Evolutionary conservation across 2,329 filamentous ascomycete species (phyloP).

Genomic region (Clonostachys sp.): DNA sequence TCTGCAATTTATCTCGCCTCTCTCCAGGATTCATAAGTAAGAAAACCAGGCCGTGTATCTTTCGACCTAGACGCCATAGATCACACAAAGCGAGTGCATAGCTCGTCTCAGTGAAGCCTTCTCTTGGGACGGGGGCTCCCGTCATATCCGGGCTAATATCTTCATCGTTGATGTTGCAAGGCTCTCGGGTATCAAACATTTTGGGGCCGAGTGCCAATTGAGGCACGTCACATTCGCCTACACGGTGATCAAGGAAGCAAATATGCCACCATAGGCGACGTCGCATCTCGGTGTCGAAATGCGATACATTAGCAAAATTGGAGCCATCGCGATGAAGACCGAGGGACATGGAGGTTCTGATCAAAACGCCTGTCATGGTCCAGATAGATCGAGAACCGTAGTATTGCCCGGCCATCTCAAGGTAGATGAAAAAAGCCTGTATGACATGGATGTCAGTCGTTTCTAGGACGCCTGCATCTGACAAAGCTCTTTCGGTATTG

Average conservation of each 20-base stretch:
- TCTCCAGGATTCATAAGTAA: too few species aligned
- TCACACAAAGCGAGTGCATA: conserved; percentile 44
- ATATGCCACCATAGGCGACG: conserved; percentile 60
- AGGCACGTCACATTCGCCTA: conserved; percentile 54
- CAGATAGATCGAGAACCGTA: conserved; percentile 52
- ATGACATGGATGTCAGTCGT: conserved; percentile 54
- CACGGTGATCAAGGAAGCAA: conserved; percentile 51
- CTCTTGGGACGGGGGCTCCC: conserved; percentile 36
- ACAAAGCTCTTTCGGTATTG: conserved; percentile 20
- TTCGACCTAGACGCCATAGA: not conserved
- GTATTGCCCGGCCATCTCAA: conserved; percentile 45
- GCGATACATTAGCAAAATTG: conserved; percentile 42
- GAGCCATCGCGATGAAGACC: conserved; percentile 54
- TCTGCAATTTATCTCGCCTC: too few species aligned
- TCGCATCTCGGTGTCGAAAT: conserved; percentile 60
- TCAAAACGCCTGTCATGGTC: conserved; percentile 58
- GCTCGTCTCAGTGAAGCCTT: conserved; percentile 50
- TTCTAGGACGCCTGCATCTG: conserved; percentile 56
- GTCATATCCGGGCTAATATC: conserved; percentile 29
- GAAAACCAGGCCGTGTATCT: too few species aligned
- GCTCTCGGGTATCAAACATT: conserved; percentile 47
- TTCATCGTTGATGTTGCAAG: conserved; percentile 35
- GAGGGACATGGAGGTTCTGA: conserved; percentile 49
- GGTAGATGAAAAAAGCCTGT: conserved; percentile 57
- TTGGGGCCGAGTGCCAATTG: conserved; percentile 39